Evolutionary conservation across 306 rosid genomes (phyloP), one percentile per base, ranked within the genome.

Genomic region (Quercus glauca): DNA sequence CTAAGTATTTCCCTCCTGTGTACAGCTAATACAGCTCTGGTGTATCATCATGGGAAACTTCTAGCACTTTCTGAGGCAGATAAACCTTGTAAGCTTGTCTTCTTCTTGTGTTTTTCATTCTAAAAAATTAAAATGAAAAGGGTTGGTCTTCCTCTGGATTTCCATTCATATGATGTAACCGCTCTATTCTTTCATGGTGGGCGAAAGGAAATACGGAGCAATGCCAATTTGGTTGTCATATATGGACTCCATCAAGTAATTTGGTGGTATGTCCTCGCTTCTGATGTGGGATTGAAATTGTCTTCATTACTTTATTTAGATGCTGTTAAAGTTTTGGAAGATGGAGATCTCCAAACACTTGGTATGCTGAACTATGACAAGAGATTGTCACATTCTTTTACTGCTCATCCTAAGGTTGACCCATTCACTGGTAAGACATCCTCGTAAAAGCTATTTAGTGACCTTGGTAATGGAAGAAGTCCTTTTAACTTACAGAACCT

Each of bases 401-500:
- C 99, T 58, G 97, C 99, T 83, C 99, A 95, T 88, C 99, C 99
- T 60, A 95, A 95, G 89, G 95, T 95, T 87, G 99, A 95, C 72
- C 99, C 97, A 61, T 80, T 89, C 84, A 90, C 98, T n/a, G 99
- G 99, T 92, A 81, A 80, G 58, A 77, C 82, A 81, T 83, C 63
- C 71, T 78, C 25, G 49, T 64, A 57, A 45, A 74, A 69, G 73
- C 75, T 61, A 71, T 82, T 80, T 79, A 41, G 57, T 61, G 28
- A 5, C 73, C 73, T 49, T 56, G 79, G 35, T 52, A 37, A 74
- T 73, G 73, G 20, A 71, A 65, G 65, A 73, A 12, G 55, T 82
- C 52, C 51, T 70, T 53, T 71, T 20, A 71, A 82, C 80, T 77
- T 68, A 63, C 67, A 63, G 73, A 64, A 67, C 69, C 76, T 53